Percentiles rank a stretch among this genome's conserved stretches.
Conservation (phyloP, 2,329 filamentous ascomycete species). For the Pyricularia grisea region DNA sequence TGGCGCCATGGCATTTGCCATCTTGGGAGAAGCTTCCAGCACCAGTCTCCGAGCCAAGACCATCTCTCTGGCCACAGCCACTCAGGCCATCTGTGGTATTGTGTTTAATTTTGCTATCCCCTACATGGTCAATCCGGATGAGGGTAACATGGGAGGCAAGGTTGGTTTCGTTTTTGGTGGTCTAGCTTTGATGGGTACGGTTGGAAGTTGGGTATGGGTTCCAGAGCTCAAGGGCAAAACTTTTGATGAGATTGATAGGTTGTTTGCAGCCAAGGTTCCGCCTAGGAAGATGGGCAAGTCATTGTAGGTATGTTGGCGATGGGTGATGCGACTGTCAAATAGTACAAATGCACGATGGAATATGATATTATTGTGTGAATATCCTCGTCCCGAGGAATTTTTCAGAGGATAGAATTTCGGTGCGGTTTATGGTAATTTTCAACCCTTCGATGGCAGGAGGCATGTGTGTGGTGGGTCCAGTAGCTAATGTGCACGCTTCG, state of each 20-base stretch:
- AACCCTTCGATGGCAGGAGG: no score
- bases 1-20: slow-evolving; percentile 28
- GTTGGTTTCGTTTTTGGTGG: slow-evolving; percentile 10
- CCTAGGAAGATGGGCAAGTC: slow-evolving; percentile 3
- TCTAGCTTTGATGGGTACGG: background rate
- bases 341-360: background rate
- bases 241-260: slow-evolving; percentile 6
- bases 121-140: slow-evolving; percentile 28
- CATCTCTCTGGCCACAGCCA: slow-evolving; percentile 26
- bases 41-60: slow-evolving; percentile 26
- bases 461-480: no score
- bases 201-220: slow-evolving; percentile 4
- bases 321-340: background rate
- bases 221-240: slow-evolving; percentile 6
- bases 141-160: slow-evolving; percentile 21
- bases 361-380: background rate
- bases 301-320: background rate
- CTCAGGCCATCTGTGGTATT: slow-evolving; percentile 27
- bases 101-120: slow-evolving; percentile 28
- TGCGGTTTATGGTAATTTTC: no score
- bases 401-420: no score
- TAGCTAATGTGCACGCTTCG: no score
- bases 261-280: slow-evolving; percentile 6
- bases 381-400: no score
- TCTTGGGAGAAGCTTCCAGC: slow-evolving; percentile 27